Percentiles rank a stretch among this genome's conserved stretches.
These are phyloP conservation scores for Nakazawaea peltata DNA, from an alignment of 805 yeast genomes.

Conservation along the genomic window DNA sequence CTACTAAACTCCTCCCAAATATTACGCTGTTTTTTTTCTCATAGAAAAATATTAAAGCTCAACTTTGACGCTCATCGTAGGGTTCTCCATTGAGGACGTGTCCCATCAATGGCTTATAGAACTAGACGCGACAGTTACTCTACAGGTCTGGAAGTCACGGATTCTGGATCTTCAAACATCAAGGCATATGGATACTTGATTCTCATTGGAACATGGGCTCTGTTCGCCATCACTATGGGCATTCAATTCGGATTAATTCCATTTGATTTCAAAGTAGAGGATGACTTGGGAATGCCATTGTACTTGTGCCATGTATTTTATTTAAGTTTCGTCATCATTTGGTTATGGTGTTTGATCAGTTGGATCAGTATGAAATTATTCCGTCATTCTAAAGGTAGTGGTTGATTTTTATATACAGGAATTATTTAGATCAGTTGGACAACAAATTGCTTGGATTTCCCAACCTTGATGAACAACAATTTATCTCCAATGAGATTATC, in stretches of 20 bases:
- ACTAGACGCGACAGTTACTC: conserved; percentile 1
- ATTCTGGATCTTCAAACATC: too few species aligned
- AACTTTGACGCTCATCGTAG: too few species aligned
- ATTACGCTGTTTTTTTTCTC: too few species aligned
- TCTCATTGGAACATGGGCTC: conserved; percentile 17
- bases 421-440: conserved; percentile 27
- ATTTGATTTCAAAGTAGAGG: conserved; percentile 14
- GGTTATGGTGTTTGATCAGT: conserved; percentile 68
- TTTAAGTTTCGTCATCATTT: conserved; percentile 26
- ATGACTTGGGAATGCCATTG: conserved; percentile 11
- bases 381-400: conserved; percentile 67
- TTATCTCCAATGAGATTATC: conserved; percentile 46
- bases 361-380: conserved; percentile 81
- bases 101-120: background rate
- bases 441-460: conserved; percentile 61
- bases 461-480: conserved; percentile 61
- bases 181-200: conserved; percentile 18
- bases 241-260: conserved; percentile 21
- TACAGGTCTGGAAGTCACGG: background rate
- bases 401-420: conserved; percentile 14
- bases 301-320: conserved; percentile 23
- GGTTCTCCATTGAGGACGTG: too few species aligned
- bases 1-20: too few species aligned
- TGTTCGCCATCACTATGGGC: conserved; percentile 21
- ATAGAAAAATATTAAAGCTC: too few species aligned